Evolutionary conservation across 345 rosid genomes (phyloP).

Genomic region (Raphanus sativus): DNA sequence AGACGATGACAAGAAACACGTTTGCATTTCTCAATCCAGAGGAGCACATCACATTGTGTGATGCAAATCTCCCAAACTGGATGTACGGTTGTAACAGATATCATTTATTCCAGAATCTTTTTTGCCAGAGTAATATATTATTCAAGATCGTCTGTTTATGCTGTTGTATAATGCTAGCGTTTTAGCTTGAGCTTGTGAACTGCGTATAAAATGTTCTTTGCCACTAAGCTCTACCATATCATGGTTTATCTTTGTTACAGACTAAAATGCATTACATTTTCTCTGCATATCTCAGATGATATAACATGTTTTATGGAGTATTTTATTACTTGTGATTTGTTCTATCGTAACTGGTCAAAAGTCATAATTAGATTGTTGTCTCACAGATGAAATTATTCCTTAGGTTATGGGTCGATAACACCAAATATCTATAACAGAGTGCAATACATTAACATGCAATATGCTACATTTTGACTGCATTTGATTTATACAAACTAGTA

Average conservation of each 20-base stretch:
- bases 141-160: constrained; percentile 2
- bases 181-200: constrained; percentile 21
- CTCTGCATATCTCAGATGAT: constrained; percentile 7
- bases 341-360: constrained; percentile 7
- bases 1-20: constrained; percentile 9
- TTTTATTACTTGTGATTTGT: not conserved
- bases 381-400: constrained; percentile 2
- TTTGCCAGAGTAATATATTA: constrained; percentile 14
- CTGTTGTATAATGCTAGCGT: constrained; percentile 6
- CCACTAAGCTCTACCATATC: not conserved
- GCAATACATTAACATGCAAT: constrained; percentile 8
- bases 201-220: constrained; percentile 20
- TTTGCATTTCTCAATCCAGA: constrained; percentile 18
- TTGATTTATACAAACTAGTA: constrained; percentile 25
- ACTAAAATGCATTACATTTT: constrained; percentile 7
- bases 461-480: constrained; percentile 10
- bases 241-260: constrained; percentile 12
- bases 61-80: constrained; percentile 13
- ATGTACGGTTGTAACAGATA: constrained; percentile 22
- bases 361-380: constrained; percentile 3
- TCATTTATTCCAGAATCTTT: not conserved
- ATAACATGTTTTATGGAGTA: not conserved
- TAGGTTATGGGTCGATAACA: constrained; percentile 6
- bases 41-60: constrained; percentile 18
- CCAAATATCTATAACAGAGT: constrained; percentile 5